These are phyloP conservation scores for Phytomonas sp. DNA, from an alignment of 208 protist species.

Conservation along the genomic window DNA sequence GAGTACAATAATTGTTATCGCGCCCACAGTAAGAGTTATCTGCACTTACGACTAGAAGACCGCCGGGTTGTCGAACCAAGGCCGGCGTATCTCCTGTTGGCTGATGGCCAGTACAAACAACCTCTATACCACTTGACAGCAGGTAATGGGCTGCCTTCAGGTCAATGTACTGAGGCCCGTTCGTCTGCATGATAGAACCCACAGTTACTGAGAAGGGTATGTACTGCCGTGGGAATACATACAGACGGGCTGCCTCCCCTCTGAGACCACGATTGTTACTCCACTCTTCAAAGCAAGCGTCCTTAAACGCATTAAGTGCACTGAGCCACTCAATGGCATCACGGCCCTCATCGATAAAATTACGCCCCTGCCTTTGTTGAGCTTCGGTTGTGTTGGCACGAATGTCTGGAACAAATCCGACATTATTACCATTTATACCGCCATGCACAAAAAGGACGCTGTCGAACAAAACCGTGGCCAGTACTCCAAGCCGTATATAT, in stretches of 20 bases:
- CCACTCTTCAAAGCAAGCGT: conserved; percentile 41
- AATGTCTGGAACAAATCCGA: conserved; percentile 55
- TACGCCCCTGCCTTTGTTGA: conserved; percentile 5
- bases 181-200: conserved; percentile 25
- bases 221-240: conserved; percentile 39
- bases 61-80: conserved; percentile 61
- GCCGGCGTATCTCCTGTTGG: conserved; percentile 69
- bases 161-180: conserved; percentile 43
- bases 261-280: conserved; percentile 3
- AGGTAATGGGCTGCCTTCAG: conserved; percentile 56
- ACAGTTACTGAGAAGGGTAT: conserved; percentile 64
- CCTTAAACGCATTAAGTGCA: conserved; percentile 52
- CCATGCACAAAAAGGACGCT: conserved; percentile 84
- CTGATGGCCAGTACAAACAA: conserved; percentile 74
- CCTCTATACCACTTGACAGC: conserved; percentile 50
- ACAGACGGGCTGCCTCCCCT: conserved; percentile 47
- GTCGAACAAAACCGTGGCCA: conserved; percentile 39
- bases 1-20: conserved; percentile 18
- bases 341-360: conserved; percentile 11
- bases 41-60: conserved; percentile 47
- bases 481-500: conserved; percentile 45
- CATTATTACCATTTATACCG: conserved; percentile 46
- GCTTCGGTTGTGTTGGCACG: conserved; percentile 8
- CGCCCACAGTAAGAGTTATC: conserved; percentile 82
- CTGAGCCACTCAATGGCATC: conserved; percentile 39